Percentiles rank a stretch among this genome's conserved stretches.
Evolutionary conservation across 2,329 filamentous ascomycete genomes (phyloP).

Genomic region (Magnaporthales sp.): DNA sequence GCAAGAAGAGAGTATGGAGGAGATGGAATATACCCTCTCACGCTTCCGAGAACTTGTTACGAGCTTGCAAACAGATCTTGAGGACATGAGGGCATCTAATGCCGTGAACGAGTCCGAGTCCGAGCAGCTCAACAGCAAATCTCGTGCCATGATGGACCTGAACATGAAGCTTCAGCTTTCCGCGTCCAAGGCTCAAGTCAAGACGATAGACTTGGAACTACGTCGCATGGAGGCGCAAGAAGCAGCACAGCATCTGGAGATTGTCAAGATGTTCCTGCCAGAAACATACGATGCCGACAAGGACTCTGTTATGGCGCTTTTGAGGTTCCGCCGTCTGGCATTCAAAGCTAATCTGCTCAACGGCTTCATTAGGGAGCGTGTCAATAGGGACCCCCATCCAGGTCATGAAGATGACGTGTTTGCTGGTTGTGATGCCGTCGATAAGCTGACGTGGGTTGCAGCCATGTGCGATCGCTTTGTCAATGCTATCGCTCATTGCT

Average conservation of each 20-base stretch:
- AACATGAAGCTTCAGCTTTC: conserved; percentile 91
- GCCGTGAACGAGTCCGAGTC: conserved; percentile 90
- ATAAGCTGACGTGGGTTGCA: conserved; percentile 78
- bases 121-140: conserved; percentile 79
- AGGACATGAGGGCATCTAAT: conserved; percentile 86
- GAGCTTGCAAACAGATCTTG: conserved; percentile 75
- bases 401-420: conserved; percentile 72
- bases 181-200: conserved; percentile 83
- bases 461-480: conserved; percentile 79
- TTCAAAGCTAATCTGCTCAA: conserved; percentile 82
- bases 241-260: conserved; percentile 77
- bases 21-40: conserved; percentile 82
- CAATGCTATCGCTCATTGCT: conserved; percentile 70
- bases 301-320: conserved; percentile 79
- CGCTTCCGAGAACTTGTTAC: conserved; percentile 85
- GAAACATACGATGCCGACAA: conserved; percentile 73
- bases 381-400: conserved; percentile 52
- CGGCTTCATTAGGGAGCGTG: conserved; percentile 68
- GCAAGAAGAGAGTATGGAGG: conserved; percentile 73
- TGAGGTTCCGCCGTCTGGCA: conserved; percentile 77
- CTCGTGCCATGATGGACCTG: conserved; percentile 90
- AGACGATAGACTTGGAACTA: conserved; percentile 87
- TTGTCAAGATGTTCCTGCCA: conserved; percentile 82
- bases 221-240: conserved; percentile 82
- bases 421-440: conserved; percentile 66